Conservation (phyloP, 2,329 filamentous ascomycete genomes). For the Scedosporium aurantiacum region DNA sequence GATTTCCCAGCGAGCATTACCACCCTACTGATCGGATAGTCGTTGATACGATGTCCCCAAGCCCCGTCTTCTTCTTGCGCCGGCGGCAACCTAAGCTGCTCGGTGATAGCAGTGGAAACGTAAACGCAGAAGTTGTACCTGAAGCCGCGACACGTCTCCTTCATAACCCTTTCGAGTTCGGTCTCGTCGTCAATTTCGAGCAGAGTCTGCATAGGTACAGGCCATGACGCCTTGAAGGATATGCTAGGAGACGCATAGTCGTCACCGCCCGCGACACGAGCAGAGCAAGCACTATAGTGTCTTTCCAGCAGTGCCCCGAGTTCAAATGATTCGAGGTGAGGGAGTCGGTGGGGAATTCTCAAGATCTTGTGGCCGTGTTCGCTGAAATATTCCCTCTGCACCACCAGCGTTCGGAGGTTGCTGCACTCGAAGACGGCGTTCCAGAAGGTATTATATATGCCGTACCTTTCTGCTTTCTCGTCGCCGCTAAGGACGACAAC, state of each 20-base stretch:
- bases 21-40: background rate
- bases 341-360: background rate
- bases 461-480: background rate
- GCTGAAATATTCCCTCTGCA: background rate
- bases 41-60: background rate
- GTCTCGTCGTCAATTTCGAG: background rate
- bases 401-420: background rate
- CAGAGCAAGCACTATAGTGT: background rate
- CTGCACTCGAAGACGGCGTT: background rate
- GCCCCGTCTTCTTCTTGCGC: background rate
- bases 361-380: background rate
- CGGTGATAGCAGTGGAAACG: background rate
- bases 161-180: background rate
- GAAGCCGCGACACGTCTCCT: background rate
- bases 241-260: background rate
- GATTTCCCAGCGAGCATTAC: background rate
- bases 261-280: background rate
- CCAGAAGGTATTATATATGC: background rate
- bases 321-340: background rate
- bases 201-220: background rate
- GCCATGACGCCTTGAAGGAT: background rate
- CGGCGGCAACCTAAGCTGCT: background rate
- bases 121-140: background rate
- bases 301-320: background rate
- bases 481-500: background rate